Evolutionary conservation across 176 grass and related monocot genomes (phyloP).

Genomic region (Eremochloa ophiuroides): DNA sequence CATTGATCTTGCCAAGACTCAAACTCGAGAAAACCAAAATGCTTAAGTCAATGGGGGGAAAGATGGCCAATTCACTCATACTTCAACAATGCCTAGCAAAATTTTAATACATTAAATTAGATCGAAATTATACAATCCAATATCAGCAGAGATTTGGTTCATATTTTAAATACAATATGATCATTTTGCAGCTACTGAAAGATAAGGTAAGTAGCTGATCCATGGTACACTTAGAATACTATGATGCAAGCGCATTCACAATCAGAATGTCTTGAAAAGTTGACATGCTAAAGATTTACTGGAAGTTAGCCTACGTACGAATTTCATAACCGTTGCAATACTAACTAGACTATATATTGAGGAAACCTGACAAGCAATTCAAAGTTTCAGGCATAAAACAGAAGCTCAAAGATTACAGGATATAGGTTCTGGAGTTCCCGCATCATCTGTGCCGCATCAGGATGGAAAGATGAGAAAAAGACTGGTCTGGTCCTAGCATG

Average conservation of each 20-base stretch:
- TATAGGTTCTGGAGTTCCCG: conserved; percentile 62
- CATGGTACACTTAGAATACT: background rate
- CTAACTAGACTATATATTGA: background rate
- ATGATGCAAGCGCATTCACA: background rate
- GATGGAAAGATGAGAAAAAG: conserved; percentile 90
- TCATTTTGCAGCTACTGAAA: background rate
- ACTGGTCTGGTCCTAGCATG: conserved; percentile 57
- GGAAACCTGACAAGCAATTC: background rate
- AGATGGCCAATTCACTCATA: background rate
- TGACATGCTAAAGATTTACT: background rate
- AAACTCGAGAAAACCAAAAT: background rate
- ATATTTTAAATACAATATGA: background rate
- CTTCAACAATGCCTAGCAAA: background rate
- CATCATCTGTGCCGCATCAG: conserved; percentile 59
- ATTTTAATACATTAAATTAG: background rate
- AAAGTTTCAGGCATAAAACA: background rate
- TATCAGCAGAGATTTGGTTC: background rate
- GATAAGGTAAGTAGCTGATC: background rate
- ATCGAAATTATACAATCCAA: background rate
- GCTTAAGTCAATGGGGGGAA: background rate
- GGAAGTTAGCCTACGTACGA: background rate
- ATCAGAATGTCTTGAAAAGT: background rate
- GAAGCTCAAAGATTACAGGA: conserved; percentile 46
- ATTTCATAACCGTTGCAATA: background rate
- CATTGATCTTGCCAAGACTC: background rate